Conservation (phyloP, 179 eudicot species). For the Gypsophila paniculata region DNA sequence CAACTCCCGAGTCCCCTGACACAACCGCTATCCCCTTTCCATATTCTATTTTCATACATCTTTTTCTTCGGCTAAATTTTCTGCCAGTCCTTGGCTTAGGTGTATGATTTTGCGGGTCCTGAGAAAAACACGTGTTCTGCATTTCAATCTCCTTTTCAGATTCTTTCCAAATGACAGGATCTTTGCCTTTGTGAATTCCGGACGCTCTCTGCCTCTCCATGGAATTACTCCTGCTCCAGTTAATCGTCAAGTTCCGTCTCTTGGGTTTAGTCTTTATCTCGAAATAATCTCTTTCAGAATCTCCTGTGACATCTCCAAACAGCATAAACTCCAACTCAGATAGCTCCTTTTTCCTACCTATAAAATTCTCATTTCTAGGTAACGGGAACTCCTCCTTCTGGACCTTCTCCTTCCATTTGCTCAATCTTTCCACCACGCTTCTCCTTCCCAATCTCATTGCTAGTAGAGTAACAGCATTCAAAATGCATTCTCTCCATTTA, state of each 20-base stretch:
- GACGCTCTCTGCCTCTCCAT: slow-evolving; percentile 46
- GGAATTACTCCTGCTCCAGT: slow-evolving; percentile 77
- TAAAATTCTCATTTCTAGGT: slow-evolving; percentile 72
- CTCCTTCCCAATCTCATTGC: slow-evolving; percentile 92
- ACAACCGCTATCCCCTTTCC: slow-evolving; percentile 91
- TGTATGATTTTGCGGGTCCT: slow-evolving; percentile 24
- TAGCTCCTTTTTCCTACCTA: slow-evolving; percentile 82
- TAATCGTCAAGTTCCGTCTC: slow-evolving; percentile 54
- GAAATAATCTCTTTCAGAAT: slow-evolving; percentile 69
- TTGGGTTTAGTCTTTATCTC: slow-evolving; percentile 71
- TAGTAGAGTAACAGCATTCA: slow-evolving; percentile 62
- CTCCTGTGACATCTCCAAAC: slow-evolving; percentile 83
- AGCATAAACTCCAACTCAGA: slow-evolving; percentile 91
- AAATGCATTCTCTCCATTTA: slow-evolving; percentile 86
- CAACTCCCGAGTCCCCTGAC: slow-evolving; percentile 88
- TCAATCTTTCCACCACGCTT: slow-evolving; percentile 78
- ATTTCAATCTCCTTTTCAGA: slow-evolving; percentile 92
- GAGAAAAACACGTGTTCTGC: slow-evolving; percentile 50
- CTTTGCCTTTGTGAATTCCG: slow-evolving; percentile 66
- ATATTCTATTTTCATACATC: slow-evolving; percentile 56
- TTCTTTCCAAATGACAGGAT: slow-evolving; percentile 82
- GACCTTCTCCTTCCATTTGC: slow-evolving; percentile 81
- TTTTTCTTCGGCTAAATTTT: slow-evolving; percentile 48
- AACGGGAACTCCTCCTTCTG: slow-evolving; percentile 85
- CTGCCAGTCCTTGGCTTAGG: slow-evolving; percentile 43